Evolutionary conservation across 139 green algal species (phyloP).

Genomic region (Gonium pectorale): DNA sequence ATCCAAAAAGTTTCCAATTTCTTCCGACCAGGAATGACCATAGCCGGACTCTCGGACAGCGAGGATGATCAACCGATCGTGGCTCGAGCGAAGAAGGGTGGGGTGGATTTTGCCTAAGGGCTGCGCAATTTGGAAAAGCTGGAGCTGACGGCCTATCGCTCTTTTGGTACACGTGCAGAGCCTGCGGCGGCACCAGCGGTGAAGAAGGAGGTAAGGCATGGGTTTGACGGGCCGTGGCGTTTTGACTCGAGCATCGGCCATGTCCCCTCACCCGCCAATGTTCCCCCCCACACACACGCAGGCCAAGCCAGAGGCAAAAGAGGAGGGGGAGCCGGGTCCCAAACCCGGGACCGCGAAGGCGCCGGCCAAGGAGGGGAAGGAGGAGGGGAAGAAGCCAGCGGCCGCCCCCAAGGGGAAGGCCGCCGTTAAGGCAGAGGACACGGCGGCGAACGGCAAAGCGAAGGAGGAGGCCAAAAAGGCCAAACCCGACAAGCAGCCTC

Average conservation of each 20-base stretch:
- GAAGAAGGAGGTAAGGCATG: conserved; percentile 6
- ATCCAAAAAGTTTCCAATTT: too few relatives aligned
- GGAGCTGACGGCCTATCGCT: conserved; percentile 18
- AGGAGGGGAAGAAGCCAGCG: conserved; percentile 24
- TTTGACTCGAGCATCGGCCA: too few relatives aligned
- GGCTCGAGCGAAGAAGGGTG: conserved; percentile 1
- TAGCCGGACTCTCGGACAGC: background rate
- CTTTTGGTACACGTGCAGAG: background rate
- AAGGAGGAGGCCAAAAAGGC: conserved; percentile 7
- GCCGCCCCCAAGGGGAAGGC: conserved; percentile 16
- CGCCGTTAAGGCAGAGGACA: background rate
- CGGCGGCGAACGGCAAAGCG: conserved; percentile 20
- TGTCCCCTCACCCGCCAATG: too few relatives aligned
- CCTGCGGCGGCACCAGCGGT: conserved; percentile 3
- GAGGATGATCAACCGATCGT: conserved; percentile 12
- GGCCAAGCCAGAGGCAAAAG: conserved; percentile 14
- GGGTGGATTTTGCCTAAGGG: background rate
- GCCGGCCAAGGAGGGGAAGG: background rate
- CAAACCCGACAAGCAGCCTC: conserved; percentile 47
- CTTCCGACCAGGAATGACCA: background rate
- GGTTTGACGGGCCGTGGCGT: too few relatives aligned
- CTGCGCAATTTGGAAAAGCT: background rate
- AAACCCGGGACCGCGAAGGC: background rate
- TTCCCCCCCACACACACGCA: too few relatives aligned
- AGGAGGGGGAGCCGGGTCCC: background rate